Base-by-base conservation (phyloP, 352 stramenopile genomes). In the Aphanomyces euteiches region DNA sequence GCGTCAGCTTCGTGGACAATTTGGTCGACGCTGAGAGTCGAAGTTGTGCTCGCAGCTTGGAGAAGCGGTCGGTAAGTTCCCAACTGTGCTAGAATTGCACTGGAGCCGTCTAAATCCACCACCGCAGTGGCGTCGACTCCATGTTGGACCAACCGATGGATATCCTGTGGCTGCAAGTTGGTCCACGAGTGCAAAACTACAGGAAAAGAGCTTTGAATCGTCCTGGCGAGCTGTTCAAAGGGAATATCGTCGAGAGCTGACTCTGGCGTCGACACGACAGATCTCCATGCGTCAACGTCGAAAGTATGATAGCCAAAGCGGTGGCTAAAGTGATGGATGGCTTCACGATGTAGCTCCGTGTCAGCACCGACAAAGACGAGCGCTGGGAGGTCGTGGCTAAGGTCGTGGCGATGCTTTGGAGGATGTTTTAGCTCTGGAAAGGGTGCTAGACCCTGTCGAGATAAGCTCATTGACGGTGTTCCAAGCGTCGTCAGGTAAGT, bases 281-380 rank as follows among this genome's bases (percentile, higher is more conserved):
- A 8, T n/a, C 53, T 47, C 64, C 64, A 70, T 13, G 53, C 47
- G 38, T 63, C 64, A 8, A 70, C 64, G 39, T 70, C 64, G 7
- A 70, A 15, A 13, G 28, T n/a, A 7, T 47, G 28, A 21, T 63
- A 70, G n/a, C 54, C 50, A 70, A 64, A 70, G 4, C 54, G 64
- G 4, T 34, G 7, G 28, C 64, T 61, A n/a, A 70, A 34, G 1
- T 41, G 64, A 12, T 61, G 37, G 5, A 70, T 50, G 19, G 37
- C 64, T 12, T 12, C 17, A 10, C 21, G 7, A 7, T 56, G 17
- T 7, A 63, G 10, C 6, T 61, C 7, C 36, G 19, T 7, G 5
- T 17, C 15, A n/a, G n/a, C 53, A 0, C 64, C 64, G 40, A 61
- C 40, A 4, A 61, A 19, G 21, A 70, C 38, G 13, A 70, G n/a